Evolutionary conservation across 2,329 filamentous ascomycete genomes (phyloP).

Genomic region (Paraphaeosphaeria sporulosa): DNA sequence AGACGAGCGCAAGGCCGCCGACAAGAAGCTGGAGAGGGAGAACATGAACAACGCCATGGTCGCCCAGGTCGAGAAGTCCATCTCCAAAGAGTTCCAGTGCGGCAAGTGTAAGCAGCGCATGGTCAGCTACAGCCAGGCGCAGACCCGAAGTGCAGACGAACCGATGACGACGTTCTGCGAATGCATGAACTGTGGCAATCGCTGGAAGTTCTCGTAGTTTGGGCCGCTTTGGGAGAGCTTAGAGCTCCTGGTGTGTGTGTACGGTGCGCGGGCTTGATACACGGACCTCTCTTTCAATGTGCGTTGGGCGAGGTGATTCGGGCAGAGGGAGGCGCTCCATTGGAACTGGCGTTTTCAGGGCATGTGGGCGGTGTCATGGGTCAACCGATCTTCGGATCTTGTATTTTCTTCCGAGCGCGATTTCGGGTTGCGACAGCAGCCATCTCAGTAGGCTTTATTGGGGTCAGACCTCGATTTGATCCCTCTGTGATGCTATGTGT

Average conservation of each 20-base stretch:
- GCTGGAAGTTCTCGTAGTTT: conserved; percentile 56
- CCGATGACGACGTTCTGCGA: conserved; percentile 70
- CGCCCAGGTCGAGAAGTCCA: conserved; percentile 87
- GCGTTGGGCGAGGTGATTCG: neutral
- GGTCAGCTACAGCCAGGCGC: conserved; percentile 95
- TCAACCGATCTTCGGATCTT: conserved; percentile 2
- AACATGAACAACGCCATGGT: conserved; percentile 99
- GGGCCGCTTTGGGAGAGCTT: neutral
- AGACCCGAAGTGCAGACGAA: conserved; percentile 95
- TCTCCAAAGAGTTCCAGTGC: conserved; percentile 87
- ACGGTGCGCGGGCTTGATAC: neutral
- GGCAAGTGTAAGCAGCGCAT: conserved; percentile 91
- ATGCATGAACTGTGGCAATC: conserved; percentile 60
- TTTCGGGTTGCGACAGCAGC: neutral
- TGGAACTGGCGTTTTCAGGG: conserved; percentile 7
- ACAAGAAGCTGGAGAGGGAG: conserved; percentile 80
- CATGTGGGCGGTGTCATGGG: conserved; percentile 15
- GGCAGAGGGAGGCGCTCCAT: neutral
- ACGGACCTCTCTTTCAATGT: neutral
- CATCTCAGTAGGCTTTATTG: neutral
- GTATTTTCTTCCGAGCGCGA: neutral
- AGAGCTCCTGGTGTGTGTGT: too few species aligned
- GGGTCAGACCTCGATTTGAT: neutral
- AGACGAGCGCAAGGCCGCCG: conserved; percentile 77
- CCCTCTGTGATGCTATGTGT: neutral